Base-by-base conservation (phyloP, 495 filamentous ascomycete genomes). In the Evernia prunastri region DNA sequence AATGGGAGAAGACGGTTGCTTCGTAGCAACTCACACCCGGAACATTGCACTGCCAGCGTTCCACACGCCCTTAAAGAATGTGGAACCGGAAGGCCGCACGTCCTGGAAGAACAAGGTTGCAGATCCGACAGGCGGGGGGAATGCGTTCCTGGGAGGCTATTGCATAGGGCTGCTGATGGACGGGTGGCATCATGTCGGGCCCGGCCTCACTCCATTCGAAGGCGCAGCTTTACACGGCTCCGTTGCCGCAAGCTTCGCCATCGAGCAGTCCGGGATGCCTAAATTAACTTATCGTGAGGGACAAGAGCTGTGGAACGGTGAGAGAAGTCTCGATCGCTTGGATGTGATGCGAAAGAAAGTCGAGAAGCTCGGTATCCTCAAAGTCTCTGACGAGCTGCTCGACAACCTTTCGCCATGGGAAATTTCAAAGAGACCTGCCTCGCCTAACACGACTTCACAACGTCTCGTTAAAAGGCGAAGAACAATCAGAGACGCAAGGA, bases 121-220 rank as follows among this genome's bases (percentile, higher is more conserved):
- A 20, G 94, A 98, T 74, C 92, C 93, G 1, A 98, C 94, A 0
- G 94, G 94, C n/a, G 94, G 92, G 27, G 94, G 94, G 0, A 98
- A 98, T 73, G 86, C 88, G 0, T 98, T 96, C 70, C 79, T 97
- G 0, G 94, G 94, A 11, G 94, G 83, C 13, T 71, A 59, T 47
- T 67, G 65, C 51, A 43, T 64, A 23, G 66, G 64, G 23, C 31
- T 71, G 11, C 29, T 54, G 27, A 27, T n/a, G 33, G 36, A 35
- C 29, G 45, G n/a, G 25, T 56, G 47, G 47, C 49, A 17, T 36
- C 27, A 40, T 8, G 13, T 58, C 23, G 18, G 40, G 39, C 15
- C 49, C 6, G 56, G 33, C 25, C 31, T 51, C 25, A 60, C 36
- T 13, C 15, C 15, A 15, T 51, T 59, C 20, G 64, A 67, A 64